Base-by-base conservation (phyloP, 768 basidiomycete species). In the Suillus tomentosus region DNA sequence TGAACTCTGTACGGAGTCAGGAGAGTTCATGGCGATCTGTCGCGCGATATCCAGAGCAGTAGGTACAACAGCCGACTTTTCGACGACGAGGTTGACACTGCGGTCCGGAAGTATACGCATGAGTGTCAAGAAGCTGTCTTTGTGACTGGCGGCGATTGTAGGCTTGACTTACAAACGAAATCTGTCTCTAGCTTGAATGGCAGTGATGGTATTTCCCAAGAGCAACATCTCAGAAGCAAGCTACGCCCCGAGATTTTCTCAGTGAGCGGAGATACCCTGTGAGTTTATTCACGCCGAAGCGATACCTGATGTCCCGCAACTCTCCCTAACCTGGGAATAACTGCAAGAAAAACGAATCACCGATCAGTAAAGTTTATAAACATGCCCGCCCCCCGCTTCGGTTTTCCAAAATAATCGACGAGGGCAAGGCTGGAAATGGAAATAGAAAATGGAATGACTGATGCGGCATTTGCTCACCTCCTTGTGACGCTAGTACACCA, bases 141-240 rank as follows among this genome's bases (percentile, higher is more conserved):
- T 51, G 31, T 42, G 62, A 57, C 42, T 37, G 48, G 60, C 61
- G 64, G 66, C 39, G 64, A 66, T 43, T 65, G 61, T 57, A 66
- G 67, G 64, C 68, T 73, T 14, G 19, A 82, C 87, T 79, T 68
- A 92, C 92, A 93, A 92, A 68, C 89, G 84, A 72, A 91, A 93
- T 61, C 87, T 83, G 60, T 81, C 81, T 58, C 86, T 80, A 22
- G 92, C 91, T 53, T 92, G 87, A 17, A 78, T 71, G 9, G 94
- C 89, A 50, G 79, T 82, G 69, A 95, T 77, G n/a, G 83, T 79
- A 62, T 82, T 84, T 53, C 94, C 94, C 42, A 87, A 80, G 55
- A 95, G 80, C 14, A 94, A 82, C 81, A 94, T 79, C 73, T 95
- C 88, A 36, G 92, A 82, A 43, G 90, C 90, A 48, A 88, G 79